Evolutionary conservation across 192 early-diverging fungal species (phyloP).

Genomic region (Haplosporangium gracile): DNA sequence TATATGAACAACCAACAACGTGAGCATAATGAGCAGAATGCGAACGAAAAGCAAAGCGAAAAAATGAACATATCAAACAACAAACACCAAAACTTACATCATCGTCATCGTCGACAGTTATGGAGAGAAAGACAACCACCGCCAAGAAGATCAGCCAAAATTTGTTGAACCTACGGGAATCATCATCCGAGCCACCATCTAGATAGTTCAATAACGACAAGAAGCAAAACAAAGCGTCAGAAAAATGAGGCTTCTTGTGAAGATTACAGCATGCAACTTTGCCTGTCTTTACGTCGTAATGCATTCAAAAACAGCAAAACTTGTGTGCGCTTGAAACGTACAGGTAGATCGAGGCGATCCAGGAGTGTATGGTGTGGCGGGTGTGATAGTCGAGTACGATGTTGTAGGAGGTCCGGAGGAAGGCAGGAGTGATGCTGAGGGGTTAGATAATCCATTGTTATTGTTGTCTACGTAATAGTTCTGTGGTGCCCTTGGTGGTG

Average conservation of each 20-base stretch:
- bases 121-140: background rate
- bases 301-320: no score
- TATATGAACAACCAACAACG: background rate
- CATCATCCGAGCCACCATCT: background rate
- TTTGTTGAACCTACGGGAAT: background rate
- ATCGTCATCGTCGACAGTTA: background rate
- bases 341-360: background rate
- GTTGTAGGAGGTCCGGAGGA: background rate
- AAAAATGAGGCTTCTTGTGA: background rate
- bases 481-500: background rate
- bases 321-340: background rate
- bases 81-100: background rate
- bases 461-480: background rate
- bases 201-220: background rate
- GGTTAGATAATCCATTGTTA: background rate
- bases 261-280: no score
- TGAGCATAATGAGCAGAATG: background rate
- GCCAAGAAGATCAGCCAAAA: slow-evolving; percentile 1
- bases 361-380: background rate
- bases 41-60: background rate
- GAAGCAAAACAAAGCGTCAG: background rate
- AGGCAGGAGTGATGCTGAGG: background rate
- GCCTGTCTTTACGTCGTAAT: no score
- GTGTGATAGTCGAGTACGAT: background rate
- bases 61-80: background rate